Base-by-base conservation (phyloP, 345 rosid genomes). In the Melastoma malabathricum region DNA sequence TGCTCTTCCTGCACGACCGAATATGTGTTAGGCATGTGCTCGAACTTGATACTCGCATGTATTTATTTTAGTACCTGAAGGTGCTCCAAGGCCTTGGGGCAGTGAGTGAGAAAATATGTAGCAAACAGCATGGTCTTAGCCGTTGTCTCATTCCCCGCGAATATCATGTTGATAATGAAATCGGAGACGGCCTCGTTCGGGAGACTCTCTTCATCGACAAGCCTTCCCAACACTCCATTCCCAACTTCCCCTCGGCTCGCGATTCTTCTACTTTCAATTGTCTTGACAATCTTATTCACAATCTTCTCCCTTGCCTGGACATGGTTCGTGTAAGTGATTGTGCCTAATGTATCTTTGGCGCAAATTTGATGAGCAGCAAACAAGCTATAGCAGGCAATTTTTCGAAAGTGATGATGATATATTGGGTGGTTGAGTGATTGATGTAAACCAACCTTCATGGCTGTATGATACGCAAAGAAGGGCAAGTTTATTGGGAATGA, bases 91-190 rank as follows among this genome's bases (percentile, higher is more conserved):
- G 94, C 86, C 48, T 44, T 59, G 4, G 94, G 92, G 60, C 70
- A 76, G 2, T 61, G 81, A 56, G 81, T 75, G 66, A 88, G 86
- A 73, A 88, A 84, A 72, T 82, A 84, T 60, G 76, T 65, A 0
- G 92, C 86, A 48, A 88, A 77, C 13, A 84, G 76, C 94, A 88
- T 84, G 15, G 97, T 84, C 62, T 88, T 88, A 1, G 94, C 66
- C 0, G 94, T 88, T 1, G 97, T 84, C 72, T 88, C 97, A 47
- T 82, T 88, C 59, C 97, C 97, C 2, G 94, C 97, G 58, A 88
- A 88, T 25, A 88, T 60, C 51, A 88, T 86, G 68, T 84, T 88
- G 55, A 88, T 76, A 49, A 88, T 75, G 68, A 88, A 88, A 60
- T 88, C 97, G 6, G 89, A 73, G 13, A 84, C 54, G 5, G 77